phyloP scores from a whole-genome alignment of 768 basidiomycete genomes.

The Russula griseocarnosa region DNA sequence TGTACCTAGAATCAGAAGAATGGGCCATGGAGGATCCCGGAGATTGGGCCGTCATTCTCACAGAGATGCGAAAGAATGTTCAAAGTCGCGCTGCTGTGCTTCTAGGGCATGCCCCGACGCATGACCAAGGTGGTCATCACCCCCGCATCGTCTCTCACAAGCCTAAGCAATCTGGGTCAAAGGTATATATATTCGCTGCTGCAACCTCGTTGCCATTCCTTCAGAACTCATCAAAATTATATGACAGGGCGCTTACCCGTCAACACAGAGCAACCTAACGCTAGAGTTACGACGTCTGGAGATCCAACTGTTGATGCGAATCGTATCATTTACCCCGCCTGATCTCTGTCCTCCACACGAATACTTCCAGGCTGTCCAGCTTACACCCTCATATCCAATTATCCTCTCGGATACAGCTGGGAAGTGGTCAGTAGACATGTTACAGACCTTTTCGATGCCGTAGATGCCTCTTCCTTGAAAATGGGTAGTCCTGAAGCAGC shows the following conservation, averaged over 20 bases:
- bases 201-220: not conserved
- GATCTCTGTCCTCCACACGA: conserved; percentile 22
- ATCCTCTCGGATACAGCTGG: conserved; percentile 16
- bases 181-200: conserved; percentile 10
- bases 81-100: conserved; percentile 14
- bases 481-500: conserved; percentile 12
- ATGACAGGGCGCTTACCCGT: conserved; percentile 9
- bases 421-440: conserved; percentile 12
- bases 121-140: not conserved
- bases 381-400: conserved; percentile 18
- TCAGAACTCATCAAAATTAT: not conserved
- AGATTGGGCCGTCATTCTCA: conserved; percentile 15
- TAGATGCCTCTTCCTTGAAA: conserved; percentile 9
- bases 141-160: not conserved
- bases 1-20: conserved; percentile 8
- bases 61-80: conserved; percentile 18
- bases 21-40: conserved; percentile 15
- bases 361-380: conserved; percentile 11
- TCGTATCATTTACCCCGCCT: conserved; percentile 10
- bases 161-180: not conserved
- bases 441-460: conserved; percentile 14
- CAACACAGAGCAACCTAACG: conserved; percentile 7
- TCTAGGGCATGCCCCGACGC: conserved; percentile 1
- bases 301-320: conserved; percentile 15
- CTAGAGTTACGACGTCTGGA: conserved; percentile 22